Conservation (phyloP, 2,329 filamentous ascomycete genomes). For the Bipolaris oryzae region DNA sequence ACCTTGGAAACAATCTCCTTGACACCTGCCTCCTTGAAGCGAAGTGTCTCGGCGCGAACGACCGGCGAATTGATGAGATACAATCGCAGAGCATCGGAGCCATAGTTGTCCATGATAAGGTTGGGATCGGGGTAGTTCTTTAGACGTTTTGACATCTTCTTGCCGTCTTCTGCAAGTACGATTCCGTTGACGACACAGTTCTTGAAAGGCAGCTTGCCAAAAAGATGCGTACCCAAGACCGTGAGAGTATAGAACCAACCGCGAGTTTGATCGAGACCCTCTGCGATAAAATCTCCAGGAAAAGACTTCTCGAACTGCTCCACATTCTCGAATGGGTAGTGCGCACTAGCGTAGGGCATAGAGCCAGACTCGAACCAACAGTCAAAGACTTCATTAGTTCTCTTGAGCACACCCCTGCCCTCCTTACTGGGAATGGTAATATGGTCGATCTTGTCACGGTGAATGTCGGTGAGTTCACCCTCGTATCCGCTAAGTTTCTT, state of each 20-base stretch:
- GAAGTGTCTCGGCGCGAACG: slow-evolving; percentile 85
- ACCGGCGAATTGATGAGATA: slow-evolving; percentile 97
- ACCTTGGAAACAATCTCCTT: slow-evolving; percentile 96
- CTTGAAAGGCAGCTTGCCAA: slow-evolving; percentile 83
- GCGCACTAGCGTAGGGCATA: slow-evolving; percentile 90
- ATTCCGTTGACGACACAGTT: slow-evolving; percentile 98
- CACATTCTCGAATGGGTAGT: slow-evolving; percentile 90
- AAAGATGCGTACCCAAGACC: slow-evolving; percentile 86
- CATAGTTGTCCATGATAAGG: slow-evolving; percentile 84
- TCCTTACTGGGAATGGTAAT: slow-evolving; percentile 92
- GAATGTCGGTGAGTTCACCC: slow-evolving; percentile 82
- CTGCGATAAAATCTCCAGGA: slow-evolving; percentile 92
- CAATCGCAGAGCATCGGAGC: slow-evolving; percentile 89
- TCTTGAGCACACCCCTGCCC: slow-evolving; percentile 81
- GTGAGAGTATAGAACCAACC: slow-evolving; percentile 97
- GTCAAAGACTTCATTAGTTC: slow-evolving; percentile 89
- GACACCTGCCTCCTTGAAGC: slow-evolving; percentile 90
- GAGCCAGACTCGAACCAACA: slow-evolving; percentile 97
- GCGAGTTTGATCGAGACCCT: slow-evolving; percentile 90
- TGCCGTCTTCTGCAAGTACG: slow-evolving; percentile 90
- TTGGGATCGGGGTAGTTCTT: slow-evolving; percentile 94
- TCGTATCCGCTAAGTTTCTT: slow-evolving; percentile 84
- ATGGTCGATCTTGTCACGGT: slow-evolving; percentile 89
- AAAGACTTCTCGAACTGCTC: slow-evolving; percentile 81
- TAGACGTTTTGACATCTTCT: slow-evolving; percentile 97